Evolutionary conservation across 2,329 filamentous ascomycete genomes (phyloP).

Genomic region (Sclerotinia sclerotiorum): DNA sequence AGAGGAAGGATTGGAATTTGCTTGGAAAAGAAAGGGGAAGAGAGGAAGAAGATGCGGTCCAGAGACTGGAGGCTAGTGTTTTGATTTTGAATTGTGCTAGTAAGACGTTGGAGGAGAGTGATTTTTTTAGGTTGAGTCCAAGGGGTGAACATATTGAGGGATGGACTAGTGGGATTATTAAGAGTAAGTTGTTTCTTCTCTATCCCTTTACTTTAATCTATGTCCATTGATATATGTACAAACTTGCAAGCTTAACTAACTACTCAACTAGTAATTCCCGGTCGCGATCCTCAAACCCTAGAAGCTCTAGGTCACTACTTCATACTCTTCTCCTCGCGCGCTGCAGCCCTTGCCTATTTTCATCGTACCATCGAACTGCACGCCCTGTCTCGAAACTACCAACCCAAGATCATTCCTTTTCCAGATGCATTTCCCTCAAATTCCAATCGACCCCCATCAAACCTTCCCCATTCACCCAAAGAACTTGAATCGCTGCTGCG

Average conservation of each 20-base stretch:
- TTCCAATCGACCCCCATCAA: constrained; percentile 29
- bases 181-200: constrained; percentile 44
- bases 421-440: constrained; percentile 41
- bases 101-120: constrained; percentile 60
- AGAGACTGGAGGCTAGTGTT: constrained; percentile 25
- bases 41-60: constrained; percentile 9
- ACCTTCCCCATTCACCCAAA: constrained; percentile 46
- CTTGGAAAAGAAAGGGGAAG: background rate
- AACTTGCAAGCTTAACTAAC: constrained; percentile 20
- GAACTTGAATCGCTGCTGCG: constrained; percentile 48
- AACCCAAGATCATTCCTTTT: constrained; percentile 40
- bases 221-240: background rate
- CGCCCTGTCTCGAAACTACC: constrained; percentile 46
- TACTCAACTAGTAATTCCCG: constrained; percentile 55
- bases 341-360: constrained; percentile 62
- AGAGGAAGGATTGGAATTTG: constrained; percentile 17
- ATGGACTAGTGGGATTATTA: constrained; percentile 64
- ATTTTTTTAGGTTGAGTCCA: constrained; percentile 68
- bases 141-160: constrained; percentile 63
- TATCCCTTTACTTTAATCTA: too few relatives aligned
- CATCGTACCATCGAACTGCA: constrained; percentile 54
- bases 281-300: constrained; percentile 62
- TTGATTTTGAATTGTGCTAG: constrained; percentile 61
- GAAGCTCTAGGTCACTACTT: constrained; percentile 65
- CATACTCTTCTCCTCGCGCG: constrained; percentile 62